Percentiles rank a stretch among this genome's conserved stretches.
Conservation (phyloP, 257 asterid genomes). For the Solanum neorickii region DNA sequence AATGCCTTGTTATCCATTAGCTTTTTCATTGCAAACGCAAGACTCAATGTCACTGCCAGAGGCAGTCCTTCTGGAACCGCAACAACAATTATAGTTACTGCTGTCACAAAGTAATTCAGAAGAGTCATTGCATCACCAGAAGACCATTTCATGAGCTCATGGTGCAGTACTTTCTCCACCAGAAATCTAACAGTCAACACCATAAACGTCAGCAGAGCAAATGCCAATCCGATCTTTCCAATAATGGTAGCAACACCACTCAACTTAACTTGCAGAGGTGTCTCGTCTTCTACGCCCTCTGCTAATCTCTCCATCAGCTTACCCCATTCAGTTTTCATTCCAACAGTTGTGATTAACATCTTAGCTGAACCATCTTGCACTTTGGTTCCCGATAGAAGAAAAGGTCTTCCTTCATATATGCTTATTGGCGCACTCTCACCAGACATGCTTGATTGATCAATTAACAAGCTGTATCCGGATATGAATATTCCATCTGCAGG, state of each 20-base stretch:
- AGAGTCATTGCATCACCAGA: slow-evolving; percentile 28
- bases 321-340: slow-evolving; percentile 88
- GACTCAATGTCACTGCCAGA: slow-evolving; percentile 66
- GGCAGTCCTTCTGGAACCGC: slow-evolving; percentile 92
- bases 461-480: slow-evolving; percentile 47
- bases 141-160: slow-evolving; percentile 34
- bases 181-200: slow-evolving; percentile 45
- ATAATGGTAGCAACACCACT: slow-evolving; percentile 73
- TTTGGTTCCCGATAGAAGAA: slow-evolving; percentile 62
- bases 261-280: slow-evolving; percentile 74
- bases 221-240: slow-evolving; percentile 63
- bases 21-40: slow-evolving; percentile 85
- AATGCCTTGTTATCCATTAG: slow-evolving; percentile 61
- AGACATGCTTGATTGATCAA: slow-evolving; percentile 70
- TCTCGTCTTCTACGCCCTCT: slow-evolving; percentile 70
- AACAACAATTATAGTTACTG: slow-evolving; percentile 72
- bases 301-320: slow-evolving; percentile 53
- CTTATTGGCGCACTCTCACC: slow-evolving; percentile 68
- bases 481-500: slow-evolving; percentile 70
- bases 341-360: slow-evolving; percentile 67
- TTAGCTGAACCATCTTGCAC: slow-evolving; percentile 76
- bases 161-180: slow-evolving; percentile 25
- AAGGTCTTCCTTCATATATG: slow-evolving; percentile 35
- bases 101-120: slow-evolving; percentile 57
- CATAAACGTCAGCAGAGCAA: slow-evolving; percentile 51